phyloP scores from a whole-genome alignment of 176 grass and related monocot genomes.

The Aegilops bicornis region DNA sequence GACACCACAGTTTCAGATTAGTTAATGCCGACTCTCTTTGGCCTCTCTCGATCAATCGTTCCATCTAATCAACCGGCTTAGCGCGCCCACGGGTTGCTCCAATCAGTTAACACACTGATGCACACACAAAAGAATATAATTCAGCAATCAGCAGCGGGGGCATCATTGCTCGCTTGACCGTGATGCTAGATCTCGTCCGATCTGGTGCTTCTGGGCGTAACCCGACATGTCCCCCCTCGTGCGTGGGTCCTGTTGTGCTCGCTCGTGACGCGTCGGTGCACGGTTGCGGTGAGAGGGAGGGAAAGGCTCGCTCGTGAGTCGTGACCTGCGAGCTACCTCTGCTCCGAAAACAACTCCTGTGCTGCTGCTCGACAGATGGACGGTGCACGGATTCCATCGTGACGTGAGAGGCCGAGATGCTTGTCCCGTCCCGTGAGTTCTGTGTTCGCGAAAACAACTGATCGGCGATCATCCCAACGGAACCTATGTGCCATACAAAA shows the following conservation, averaged over 20 bases:
- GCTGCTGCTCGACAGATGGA: background rate
- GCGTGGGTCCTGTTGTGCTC: background rate
- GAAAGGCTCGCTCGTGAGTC: background rate
- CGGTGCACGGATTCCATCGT: background rate
- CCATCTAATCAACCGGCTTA: background rate
- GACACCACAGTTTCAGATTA: background rate
- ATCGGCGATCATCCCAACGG: background rate
- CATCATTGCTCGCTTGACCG: background rate
- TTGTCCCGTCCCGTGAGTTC: background rate
- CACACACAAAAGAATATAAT: background rate
- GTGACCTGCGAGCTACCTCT: background rate
- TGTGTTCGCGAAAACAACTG: too few species aligned
- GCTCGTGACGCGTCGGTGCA: background rate
- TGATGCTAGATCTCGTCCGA: background rate
- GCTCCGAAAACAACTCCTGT: background rate
- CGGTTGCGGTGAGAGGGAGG: background rate
- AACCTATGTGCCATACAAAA: background rate
- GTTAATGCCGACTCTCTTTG: background rate
- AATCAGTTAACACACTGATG: conserved; percentile 14
- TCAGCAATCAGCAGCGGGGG: background rate
- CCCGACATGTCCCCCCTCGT: background rate
- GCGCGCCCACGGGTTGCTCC: background rate
- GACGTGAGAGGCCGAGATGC: background rate
- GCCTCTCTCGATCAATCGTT: background rate
- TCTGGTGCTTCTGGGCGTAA: background rate